Evolutionary conservation across 2,329 filamentous ascomycete species (phyloP), one percentile per base, ranked within the genome.

Genomic region (Chaetomium sp.): DNA sequence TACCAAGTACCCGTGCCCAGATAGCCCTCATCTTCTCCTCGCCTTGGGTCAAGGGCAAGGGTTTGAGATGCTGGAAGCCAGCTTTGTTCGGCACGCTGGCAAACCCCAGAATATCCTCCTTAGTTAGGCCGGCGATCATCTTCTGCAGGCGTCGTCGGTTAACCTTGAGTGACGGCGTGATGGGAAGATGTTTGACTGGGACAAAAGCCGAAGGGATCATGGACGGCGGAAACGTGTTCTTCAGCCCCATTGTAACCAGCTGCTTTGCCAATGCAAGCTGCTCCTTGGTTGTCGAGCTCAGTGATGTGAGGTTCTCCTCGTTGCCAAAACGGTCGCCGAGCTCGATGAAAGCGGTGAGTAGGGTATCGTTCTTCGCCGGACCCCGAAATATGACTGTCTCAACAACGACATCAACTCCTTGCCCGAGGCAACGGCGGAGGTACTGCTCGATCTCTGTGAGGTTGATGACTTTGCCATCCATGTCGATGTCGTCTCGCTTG

Each of bases 111-210:
- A 85, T 74, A 64, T 84, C 78, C 1, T 78, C 74, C 5, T 77
- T 77, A 0, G 79, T 78, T 10, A 83, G 65, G 0, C 77, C 76
- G 0, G 77, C 70, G 31, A 80, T 79, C 65, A 80, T 76, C 66
- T 78, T 80, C 63, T 81, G 80, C 8, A 85, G 76, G 60, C 79
- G 79, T 21, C 78, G 75, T 1, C 81, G 77, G 67, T 85, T 80
- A 49, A 85, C 77, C 68, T 85, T 82, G 60, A 85, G 75, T 0
- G 81, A 82, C 0, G 78, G 75, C 0, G 82, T 84, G 25, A 84
- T 70, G 0, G 83, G 83, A 23, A 85, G 76, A 12, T 76, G 71
- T 54, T 76, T 77, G 25, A 85, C 73, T 0, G 83, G 83, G 2
- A 86, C 76, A 57, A 81, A 85, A 2, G 80, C 75, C 0, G 77